These are phyloP conservation scores for Rauvolfia tetraphylla DNA, from an alignment of 257 asterid species.

Conservation along the genomic window DNA sequence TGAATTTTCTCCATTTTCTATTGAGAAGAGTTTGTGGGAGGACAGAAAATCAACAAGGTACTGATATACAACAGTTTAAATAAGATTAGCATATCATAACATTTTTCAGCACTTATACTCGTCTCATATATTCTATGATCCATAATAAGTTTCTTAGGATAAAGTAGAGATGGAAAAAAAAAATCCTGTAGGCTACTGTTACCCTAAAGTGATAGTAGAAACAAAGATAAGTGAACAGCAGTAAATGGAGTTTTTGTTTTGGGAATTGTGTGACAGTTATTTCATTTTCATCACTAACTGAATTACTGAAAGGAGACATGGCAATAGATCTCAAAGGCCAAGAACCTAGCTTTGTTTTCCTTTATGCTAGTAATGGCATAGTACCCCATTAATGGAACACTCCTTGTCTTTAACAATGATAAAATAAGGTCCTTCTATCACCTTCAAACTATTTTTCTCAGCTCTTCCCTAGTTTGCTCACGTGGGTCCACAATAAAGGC, in stretches of 20 bases:
- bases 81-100: neutral
- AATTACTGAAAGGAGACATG: conserved; percentile 6
- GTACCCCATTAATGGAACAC: conserved; percentile 32
- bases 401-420: conserved; percentile 45
- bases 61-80: neutral
- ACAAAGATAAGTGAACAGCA: too few species aligned
- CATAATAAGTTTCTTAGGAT: too few species aligned
- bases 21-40: too few species aligned
- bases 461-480: conserved; percentile 45
- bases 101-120: neutral
- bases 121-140: neutral
- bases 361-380: conserved; percentile 19
- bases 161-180: neutral
- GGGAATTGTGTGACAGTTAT: neutral
- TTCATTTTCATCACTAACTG: neutral
- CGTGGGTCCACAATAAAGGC: conserved; percentile 43
- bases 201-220: neutral
- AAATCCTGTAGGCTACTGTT: neutral
- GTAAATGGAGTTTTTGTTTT: neutral
- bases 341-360: neutral
- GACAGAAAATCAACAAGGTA: neutral
- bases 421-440: conserved; percentile 39
- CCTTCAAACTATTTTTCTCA: conserved; percentile 37
- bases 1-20: too few species aligned
- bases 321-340: neutral